A percentile compares a stretch with the other conserved stretches of the same genome.
These are phyloP conservation scores for Pseudogymnoascus sp. DNA, from an alignment of 2,329 filamentous ascomycete genomes.

Conservation along the genomic window DNA sequence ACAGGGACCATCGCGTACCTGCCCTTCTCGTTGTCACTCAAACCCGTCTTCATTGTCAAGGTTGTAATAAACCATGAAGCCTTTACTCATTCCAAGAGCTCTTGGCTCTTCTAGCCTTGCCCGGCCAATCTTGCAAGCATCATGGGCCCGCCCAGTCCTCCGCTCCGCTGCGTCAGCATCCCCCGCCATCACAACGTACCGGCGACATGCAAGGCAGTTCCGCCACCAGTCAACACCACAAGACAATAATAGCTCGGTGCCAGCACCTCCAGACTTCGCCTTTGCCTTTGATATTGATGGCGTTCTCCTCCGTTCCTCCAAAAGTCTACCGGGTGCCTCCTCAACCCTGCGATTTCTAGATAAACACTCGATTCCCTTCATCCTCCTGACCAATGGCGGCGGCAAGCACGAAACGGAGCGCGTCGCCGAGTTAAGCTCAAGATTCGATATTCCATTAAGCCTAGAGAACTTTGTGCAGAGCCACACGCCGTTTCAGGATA, in stretches of 20 bases:
- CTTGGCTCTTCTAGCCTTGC: not conserved
- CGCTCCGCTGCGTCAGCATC: not conserved
- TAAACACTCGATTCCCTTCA: conserved; percentile 72
- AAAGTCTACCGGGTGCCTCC: conserved; percentile 68
- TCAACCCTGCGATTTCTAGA: conserved; percentile 67
- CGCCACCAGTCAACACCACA: not conserved
- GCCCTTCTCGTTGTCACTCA: not conserved
- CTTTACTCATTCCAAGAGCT: not conserved
- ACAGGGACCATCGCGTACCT: conserved; percentile 1
- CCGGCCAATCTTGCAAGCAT: not conserved
- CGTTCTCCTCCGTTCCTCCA: conserved; percentile 77
- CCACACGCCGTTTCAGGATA: conserved; percentile 77
- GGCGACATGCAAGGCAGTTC: not conserved
- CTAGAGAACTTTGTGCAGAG: conserved; percentile 73
- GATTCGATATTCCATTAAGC: conserved; percentile 55
- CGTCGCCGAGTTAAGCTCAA: conserved; percentile 58
- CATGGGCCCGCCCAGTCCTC: not conserved
- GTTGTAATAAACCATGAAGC: not conserved
- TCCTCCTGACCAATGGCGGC: conserved; percentile 91
- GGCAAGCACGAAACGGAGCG: conserved; percentile 72
- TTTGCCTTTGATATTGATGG: conserved; percentile 58
- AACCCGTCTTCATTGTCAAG: not conserved
- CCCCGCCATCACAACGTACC: not conserved
- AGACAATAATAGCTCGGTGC: not conserved
- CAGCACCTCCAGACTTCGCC: conserved; percentile 7